These are phyloP conservation scores for Fragosphaeria purpurea DNA, from an alignment of 2,329 filamentous ascomycete species.

Conservation along the genomic window DNA sequence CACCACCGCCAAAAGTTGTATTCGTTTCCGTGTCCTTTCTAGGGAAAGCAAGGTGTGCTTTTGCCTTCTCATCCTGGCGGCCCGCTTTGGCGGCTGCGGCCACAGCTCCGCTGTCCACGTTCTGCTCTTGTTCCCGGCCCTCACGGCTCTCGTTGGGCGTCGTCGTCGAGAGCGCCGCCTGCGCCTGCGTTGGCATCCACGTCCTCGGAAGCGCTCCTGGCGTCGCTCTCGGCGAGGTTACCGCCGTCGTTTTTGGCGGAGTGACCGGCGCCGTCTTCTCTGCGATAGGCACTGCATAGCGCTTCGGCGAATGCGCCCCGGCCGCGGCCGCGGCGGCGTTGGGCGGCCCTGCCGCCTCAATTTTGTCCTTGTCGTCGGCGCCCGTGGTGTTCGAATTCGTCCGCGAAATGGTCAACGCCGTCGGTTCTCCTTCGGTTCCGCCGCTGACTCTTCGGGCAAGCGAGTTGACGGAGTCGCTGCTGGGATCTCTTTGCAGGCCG, in stretches of 20 bases:
- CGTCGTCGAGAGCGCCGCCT: background rate
- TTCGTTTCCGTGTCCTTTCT: no score
- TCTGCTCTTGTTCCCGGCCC: background rate
- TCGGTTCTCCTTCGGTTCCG: constrained; percentile 27
- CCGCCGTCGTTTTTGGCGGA: background rate
- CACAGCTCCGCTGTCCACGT: background rate
- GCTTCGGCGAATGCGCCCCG: background rate
- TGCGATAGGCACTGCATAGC: background rate
- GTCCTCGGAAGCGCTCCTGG: background rate
- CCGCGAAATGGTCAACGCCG: constrained; percentile 19
- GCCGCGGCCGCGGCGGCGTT: constrained; percentile 20
- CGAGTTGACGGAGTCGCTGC: constrained; percentile 30
- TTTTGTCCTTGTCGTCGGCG: background rate
- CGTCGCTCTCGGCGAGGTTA: background rate
- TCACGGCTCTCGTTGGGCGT: background rate
- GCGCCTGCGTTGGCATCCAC: background rate
- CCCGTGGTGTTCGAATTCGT: background rate
- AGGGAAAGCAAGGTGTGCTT: no score
- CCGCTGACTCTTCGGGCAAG: constrained; percentile 27
- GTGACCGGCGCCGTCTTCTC: constrained; percentile 1
- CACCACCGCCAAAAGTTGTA: no score
- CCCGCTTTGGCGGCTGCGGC: no score
- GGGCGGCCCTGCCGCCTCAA: constrained; percentile 1
- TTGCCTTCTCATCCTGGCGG: no score
- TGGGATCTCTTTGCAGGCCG: constrained; percentile 38